A percentile compares a stretch with the other conserved stretches of the same genome.
phyloP scores from a whole-genome alignment of 768 basidiomycete genomes.

The Peribolospora baueri region DNA sequence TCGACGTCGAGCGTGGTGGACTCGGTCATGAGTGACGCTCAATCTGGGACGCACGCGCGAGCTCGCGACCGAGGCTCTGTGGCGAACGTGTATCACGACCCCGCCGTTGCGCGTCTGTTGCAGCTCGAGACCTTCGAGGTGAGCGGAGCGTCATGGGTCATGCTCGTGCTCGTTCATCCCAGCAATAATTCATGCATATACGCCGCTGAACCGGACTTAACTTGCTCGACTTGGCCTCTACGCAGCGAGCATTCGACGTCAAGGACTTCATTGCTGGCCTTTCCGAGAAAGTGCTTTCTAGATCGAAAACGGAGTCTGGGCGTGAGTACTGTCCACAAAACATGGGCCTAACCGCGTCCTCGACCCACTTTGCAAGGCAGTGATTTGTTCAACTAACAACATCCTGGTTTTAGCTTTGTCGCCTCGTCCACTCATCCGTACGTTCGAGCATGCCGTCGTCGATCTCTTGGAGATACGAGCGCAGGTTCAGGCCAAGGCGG shows the following conservation, averaged over 20 bases:
- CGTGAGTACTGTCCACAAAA: constrained; percentile 29
- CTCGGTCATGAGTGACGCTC: no score
- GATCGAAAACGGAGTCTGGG: constrained; percentile 59
- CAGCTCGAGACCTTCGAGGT: constrained; percentile 25
- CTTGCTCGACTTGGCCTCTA: not conserved
- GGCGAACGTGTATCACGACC: constrained; percentile 19
- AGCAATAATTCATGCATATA: no score
- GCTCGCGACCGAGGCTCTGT: no score
- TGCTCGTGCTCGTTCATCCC: no score
- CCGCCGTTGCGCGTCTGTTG: constrained; percentile 25
- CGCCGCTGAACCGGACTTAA: no score
- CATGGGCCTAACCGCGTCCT: no score
- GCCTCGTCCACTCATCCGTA: constrained; percentile 72
- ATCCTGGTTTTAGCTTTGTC: constrained; percentile 43
- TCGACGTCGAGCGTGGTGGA: no score
- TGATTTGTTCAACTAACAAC: not conserved
- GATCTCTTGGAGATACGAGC: constrained; percentile 61
- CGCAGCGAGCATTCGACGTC: constrained; percentile 35
- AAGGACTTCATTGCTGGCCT: constrained; percentile 66
- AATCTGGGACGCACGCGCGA: no score
- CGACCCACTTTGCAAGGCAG: no score
- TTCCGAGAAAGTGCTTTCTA: constrained; percentile 64
- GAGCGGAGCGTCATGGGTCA: not conserved
- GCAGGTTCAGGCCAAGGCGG: constrained; percentile 70
- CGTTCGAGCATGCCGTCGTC: constrained; percentile 78